Percentiles rank a stretch among this genome's conserved stretches.
phyloP scores from a whole-genome alignment of 306 rosid species.

The Mucuna pruriens region DNA sequence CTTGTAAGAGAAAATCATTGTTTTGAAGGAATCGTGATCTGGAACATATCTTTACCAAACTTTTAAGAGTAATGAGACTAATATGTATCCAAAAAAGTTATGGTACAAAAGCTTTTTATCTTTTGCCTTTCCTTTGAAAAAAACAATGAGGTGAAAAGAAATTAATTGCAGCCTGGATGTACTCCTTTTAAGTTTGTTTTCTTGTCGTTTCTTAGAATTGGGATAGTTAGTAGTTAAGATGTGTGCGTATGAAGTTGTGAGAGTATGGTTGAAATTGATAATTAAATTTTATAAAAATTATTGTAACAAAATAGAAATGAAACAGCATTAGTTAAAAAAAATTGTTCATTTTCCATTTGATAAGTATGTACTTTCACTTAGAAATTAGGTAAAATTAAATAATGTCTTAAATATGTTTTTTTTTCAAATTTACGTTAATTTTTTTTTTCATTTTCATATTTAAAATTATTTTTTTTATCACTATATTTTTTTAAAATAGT shows the following conservation, averaged over 20 bases:
- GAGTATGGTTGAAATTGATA: not conserved
- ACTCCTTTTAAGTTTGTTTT: not conserved
- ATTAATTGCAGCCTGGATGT: not conserved
- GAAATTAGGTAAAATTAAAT: not conserved
- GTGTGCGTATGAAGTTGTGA: no score
- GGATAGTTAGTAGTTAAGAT: no score
- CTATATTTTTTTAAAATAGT: no score
- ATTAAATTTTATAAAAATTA: not conserved
- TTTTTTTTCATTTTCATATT: no score
- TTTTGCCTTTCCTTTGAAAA: not conserved
- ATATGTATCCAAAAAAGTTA: not conserved
- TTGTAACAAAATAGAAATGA: not conserved
- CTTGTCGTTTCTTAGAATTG: not conserved
- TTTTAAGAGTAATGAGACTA: not conserved
- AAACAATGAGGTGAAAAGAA: not conserved
- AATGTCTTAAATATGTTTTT: no score
- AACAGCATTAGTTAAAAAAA: not conserved
- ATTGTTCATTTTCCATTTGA: not conserved
- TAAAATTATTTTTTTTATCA: no score
- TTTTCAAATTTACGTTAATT: no score
- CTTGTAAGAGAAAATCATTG: not conserved
- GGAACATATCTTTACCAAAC: not conserved
- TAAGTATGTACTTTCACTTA: not conserved
- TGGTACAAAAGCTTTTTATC: not conserved
- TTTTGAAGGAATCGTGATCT: not conserved